phyloP scores from a whole-genome alignment of 345 rosid genomes.

The Corchorus olitorius region DNA sequence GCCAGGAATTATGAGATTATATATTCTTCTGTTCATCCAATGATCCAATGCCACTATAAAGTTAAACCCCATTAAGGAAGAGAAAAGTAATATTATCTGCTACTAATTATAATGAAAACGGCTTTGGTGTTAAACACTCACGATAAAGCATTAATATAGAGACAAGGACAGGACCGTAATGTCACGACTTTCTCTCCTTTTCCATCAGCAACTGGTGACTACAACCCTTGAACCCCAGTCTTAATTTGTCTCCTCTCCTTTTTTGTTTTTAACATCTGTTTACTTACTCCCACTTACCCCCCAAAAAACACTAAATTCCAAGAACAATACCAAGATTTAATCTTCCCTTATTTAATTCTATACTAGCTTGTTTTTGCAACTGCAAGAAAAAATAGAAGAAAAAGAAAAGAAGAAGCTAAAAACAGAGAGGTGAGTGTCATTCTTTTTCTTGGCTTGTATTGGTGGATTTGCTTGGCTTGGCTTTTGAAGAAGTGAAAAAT shows the following conservation, averaged over 20 bases:
- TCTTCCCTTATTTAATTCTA: not conserved
- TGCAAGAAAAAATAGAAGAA: not conserved
- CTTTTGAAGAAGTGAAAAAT: conserved; percentile 33
- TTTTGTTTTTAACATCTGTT: not conserved
- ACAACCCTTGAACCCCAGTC: not conserved
- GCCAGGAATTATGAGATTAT: conserved; percentile 27
- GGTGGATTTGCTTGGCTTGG: not conserved
- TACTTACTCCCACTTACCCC: conserved; percentile 18
- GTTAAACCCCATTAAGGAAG: not conserved
- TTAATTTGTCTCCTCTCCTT: not conserved
- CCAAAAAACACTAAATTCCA: conserved; percentile 19
- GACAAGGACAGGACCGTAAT: conserved; percentile 27
- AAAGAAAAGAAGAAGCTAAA: too few species aligned
- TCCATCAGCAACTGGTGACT: not conserved
- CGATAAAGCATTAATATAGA: conserved; percentile 8
- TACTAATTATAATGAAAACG: not conserved
- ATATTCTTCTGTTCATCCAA: not conserved
- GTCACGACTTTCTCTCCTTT: conserved; percentile 9
- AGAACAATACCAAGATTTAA: not conserved
- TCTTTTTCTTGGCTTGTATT: not conserved
- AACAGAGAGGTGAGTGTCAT: not conserved
- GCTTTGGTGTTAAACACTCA: not conserved
- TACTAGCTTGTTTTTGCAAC: not conserved
- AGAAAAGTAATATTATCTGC: too few species aligned
- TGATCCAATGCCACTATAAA: too few species aligned